phyloP scores from a whole-genome alignment of 2,329 filamentous ascomycete genomes.

The Ceratocystis diversiconidia region DNA sequence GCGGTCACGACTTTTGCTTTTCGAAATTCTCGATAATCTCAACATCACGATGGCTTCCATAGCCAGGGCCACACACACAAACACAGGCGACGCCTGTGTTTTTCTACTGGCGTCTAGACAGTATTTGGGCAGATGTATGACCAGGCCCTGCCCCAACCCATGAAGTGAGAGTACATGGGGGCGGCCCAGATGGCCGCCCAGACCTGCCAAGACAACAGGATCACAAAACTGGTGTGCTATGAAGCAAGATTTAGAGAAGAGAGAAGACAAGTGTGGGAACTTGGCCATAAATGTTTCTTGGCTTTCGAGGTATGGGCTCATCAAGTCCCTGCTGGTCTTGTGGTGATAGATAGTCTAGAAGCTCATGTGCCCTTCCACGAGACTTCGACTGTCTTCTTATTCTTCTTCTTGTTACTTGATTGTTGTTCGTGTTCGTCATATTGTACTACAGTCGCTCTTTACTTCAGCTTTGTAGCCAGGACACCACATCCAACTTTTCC shows the following conservation, averaged over 20 bases:
- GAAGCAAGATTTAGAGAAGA: not conserved
- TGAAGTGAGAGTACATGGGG: not conserved
- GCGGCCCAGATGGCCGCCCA: not conserved
- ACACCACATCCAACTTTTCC: not conserved
- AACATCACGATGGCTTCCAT: too few species aligned
- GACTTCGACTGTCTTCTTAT: not conserved
- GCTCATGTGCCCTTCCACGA: not conserved
- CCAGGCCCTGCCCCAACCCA: not conserved
- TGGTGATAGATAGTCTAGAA: slow-evolving; percentile 8
- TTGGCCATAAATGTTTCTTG: not conserved
- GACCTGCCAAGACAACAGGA: not conserved
- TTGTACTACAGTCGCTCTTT: slow-evolving; percentile 12
- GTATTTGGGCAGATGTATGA: too few species aligned
- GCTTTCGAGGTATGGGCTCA: slow-evolving; percentile 1
- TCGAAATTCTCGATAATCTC: too few species aligned
- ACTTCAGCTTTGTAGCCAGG: slow-evolving; percentile 4
- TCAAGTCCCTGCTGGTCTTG: not conserved
- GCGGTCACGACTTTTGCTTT: not conserved
- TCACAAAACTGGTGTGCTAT: not conserved
- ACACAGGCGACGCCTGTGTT: too few species aligned
- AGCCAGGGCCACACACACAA: too few species aligned
- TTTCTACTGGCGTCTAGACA: too few species aligned
- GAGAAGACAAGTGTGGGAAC: slow-evolving; percentile 2
- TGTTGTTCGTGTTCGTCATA: not conserved
- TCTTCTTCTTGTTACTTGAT: slow-evolving; percentile 1